These are phyloP conservation scores for Syncephalastrum racemosum DNA, from an alignment of 371 early-diverging fungal species.

Conservation along the genomic window DNA sequence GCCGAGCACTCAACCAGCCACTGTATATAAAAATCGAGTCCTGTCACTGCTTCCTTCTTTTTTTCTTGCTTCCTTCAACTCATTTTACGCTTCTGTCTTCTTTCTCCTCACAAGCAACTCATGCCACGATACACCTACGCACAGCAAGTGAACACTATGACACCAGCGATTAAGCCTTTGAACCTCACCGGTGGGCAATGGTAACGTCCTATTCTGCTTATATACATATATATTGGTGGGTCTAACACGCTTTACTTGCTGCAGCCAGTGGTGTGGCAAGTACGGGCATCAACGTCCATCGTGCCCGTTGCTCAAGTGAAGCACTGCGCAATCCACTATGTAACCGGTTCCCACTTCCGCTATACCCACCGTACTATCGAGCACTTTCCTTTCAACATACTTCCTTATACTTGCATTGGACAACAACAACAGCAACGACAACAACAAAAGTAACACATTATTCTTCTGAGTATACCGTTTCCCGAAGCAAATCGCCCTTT, in stretches of 20 bases:
- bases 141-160: no score
- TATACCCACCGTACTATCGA: background rate
- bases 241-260: background rate
- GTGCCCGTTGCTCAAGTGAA: constrained; percentile 21
- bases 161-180: constrained; percentile 10
- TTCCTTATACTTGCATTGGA: background rate
- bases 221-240: background rate
- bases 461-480: no score
- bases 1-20: no score
- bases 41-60: constrained; percentile 5
- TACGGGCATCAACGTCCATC: constrained; percentile 18
- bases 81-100: background rate
- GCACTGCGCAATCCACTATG: background rate
- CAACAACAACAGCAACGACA: no score
- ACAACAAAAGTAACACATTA: no score
- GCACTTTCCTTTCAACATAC: constrained; percentile 1
- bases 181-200: constrained; percentile 22
- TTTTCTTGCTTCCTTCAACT: background rate
- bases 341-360: background rate
- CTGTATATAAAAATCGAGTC: no score
- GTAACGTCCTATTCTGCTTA: background rate
- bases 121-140: background rate
- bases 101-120: constrained; percentile 5
- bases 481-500: no score
- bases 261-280: constrained; percentile 21